Base-by-base conservation (phyloP, 352 stramenopile genomes). In the Pythium biforme region DNA sequence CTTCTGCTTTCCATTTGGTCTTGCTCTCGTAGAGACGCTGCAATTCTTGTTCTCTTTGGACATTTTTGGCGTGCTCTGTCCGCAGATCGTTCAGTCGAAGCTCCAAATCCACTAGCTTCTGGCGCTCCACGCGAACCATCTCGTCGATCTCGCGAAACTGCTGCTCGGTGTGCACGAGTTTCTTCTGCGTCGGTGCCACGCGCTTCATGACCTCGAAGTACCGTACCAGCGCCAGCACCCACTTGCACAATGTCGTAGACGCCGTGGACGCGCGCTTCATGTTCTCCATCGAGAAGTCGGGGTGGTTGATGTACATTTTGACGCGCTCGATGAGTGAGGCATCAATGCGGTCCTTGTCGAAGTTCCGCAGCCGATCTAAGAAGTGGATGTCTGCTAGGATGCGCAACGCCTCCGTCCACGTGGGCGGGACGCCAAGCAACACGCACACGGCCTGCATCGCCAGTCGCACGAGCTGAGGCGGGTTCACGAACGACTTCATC, bases 381-480 rank as follows among this genome's bases (percentile, higher is more conserved):
- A 91, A 91, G 29, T 63, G 76, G 29, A 91, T 91, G 39, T 91
- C 82, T 1, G 78, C 81, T 0, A 89, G 62, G 48, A 85, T 81
- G 10, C 80, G 78, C 22, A 91, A 64, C 15, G 79, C 82, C 46
- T 91, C 78, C 10, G 70, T 75, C 82, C 82, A 91, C 7, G 82
- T 91, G 14, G 82, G 82, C 15, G 77, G 55, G 2, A 64, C 67
- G 6, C 76, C 82, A 0, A 91, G 74, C 9, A 91, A 39, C 0
- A 91, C 79, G 43, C 82, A 91, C 31, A 91, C 82, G 1, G 82
- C 82, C 64, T 91, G 82, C 82, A 91, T 91, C 9, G 71, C 80
- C n/a, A 91, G 68, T 1, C 82, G 78, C 27, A 91, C 82, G 4
- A 89, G 68, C 45, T 91, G 80, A 0, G 82, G 82, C 0, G 82